Evolutionary conservation across 2,329 filamentous ascomycete species (phyloP).

Genomic region (Neonectria hederae): DNA sequence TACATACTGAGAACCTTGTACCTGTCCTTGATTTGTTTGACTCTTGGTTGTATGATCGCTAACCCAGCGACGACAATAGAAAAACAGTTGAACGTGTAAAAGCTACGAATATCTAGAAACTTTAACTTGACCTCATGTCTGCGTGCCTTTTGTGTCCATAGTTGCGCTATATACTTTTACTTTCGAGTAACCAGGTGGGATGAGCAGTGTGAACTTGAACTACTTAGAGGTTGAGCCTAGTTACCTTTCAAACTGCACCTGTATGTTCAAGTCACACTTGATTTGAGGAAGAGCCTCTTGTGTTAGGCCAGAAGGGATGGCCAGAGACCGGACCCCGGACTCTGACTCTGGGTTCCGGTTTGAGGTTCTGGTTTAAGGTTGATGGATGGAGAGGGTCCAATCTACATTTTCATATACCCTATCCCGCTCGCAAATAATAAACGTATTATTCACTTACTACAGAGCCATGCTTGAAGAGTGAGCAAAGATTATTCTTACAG

Average conservation of each 20-base stretch:
- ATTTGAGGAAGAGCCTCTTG: not conserved
- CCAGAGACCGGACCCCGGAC: not conserved
- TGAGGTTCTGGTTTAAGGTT: too few species aligned
- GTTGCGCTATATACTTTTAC: not conserved
- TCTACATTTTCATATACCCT: not conserved
- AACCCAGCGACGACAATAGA: not conserved
- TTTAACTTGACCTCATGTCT: not conserved
- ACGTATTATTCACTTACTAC: not conserved
- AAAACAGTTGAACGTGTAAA: too few species aligned
- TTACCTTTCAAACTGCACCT: not conserved
- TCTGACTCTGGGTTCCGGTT: not conserved
- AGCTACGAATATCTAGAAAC: not conserved
- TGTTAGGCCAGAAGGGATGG: not conserved
- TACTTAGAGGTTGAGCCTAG: not conserved
- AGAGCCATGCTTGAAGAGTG: not conserved
- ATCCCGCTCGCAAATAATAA: not conserved
- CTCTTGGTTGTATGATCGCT: not conserved
- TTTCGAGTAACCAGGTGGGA: not conserved
- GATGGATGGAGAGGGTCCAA: not conserved
- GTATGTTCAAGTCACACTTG: not conserved
- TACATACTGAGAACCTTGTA: conserved; percentile 25
- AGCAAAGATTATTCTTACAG: not conserved
- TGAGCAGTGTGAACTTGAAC: not conserved
- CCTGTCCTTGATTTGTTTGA: not conserved
- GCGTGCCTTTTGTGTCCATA: not conserved